Evolutionary conservation across 2,329 filamentous ascomycete species (phyloP).

Genomic region (Hyphodiscus sp.): DNA sequence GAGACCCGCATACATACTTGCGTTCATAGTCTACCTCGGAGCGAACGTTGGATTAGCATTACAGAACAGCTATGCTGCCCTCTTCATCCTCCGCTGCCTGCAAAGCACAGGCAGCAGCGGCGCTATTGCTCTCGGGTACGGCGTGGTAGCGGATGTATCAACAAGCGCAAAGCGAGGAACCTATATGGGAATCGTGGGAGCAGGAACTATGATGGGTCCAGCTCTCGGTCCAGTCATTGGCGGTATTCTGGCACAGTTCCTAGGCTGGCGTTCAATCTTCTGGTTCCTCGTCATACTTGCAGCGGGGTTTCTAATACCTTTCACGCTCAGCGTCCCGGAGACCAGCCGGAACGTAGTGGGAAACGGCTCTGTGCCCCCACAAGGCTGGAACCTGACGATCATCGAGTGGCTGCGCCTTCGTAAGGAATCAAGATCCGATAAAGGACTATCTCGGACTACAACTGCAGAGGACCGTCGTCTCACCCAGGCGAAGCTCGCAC

Average conservation of each 20-base stretch:
- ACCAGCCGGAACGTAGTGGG: slow-evolving; percentile 30
- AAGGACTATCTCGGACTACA: slow-evolving; percentile 20
- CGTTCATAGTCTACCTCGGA: slow-evolving; percentile 47
- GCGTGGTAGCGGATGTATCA: slow-evolving; percentile 65
- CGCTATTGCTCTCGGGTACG: slow-evolving; percentile 63
- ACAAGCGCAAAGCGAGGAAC: slow-evolving; percentile 63
- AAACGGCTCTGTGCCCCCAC: slow-evolving; percentile 46
- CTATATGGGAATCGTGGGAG: slow-evolving; percentile 66
- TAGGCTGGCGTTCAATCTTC: slow-evolving; percentile 47
- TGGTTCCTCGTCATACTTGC: slow-evolving; percentile 46
- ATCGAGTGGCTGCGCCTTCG: slow-evolving; percentile 37
- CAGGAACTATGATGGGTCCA: slow-evolving; percentile 40
- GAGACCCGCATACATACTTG: slow-evolving; percentile 49
- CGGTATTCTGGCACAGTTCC: slow-evolving; percentile 38
- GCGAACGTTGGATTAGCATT: slow-evolving; percentile 51
- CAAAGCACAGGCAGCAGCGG: slow-evolving; percentile 51
- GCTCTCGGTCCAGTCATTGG: slow-evolving; percentile 45
- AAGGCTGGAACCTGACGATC: slow-evolving; percentile 50
- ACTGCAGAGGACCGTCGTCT: slow-evolving; percentile 30
- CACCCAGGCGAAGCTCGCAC: slow-evolving; percentile 31
- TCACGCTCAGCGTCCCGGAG: slow-evolving; percentile 27
- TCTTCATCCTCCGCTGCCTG: slow-evolving; percentile 50
- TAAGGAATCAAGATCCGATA: slow-evolving; percentile 20
- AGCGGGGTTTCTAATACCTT: slow-evolving; percentile 32
- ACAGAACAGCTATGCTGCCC: slow-evolving; percentile 42